Base-by-base conservation (phyloP, 2,329 filamentous ascomycete genomes). In the Penicillium sp. region DNA sequence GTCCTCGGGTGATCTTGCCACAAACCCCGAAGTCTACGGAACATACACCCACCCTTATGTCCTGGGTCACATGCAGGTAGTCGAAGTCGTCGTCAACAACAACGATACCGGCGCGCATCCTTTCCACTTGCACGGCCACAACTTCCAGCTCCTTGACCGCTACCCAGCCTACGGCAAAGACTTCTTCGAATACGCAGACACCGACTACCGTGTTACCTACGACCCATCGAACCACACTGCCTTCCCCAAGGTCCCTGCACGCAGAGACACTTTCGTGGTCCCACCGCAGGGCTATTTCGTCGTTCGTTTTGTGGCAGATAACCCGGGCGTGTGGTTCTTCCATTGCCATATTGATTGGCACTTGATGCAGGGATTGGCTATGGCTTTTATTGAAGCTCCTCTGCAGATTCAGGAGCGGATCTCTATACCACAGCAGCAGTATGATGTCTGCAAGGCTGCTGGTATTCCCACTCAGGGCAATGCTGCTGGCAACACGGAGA, bases 321-420 rank as follows among this genome's bases (percentile, higher is more conserved):
- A 78, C 57, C 76, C 76, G 3, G 76, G 84, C 39, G 78, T 89
- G 22, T 90, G 86, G 87, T 73, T 89, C 5, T 90, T 92, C 76
- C 89, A 92, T 74, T 93, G 90, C 74, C 90, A 93, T 71, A 88
- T 93, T 53, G 88, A 90, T 69, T 93, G 88, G 89, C 89, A 91
- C 69, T 79, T 90, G 57, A 76, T 82, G 1, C 85, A 85, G 4
- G 89, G 89, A 16, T 79, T 91, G 4, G 78, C 85, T 3, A 83
- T 85, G 22, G 86, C 85, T 1, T 82, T 90, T 61, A 73, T 89
- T 58, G 87, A 89, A 72, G 82, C 84, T 0, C 87, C 87, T 0
- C 68, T 81, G 3, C 81, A 85, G 19, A 69, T 95, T 0, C 89
- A 92, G 67, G 73, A 82, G 46, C 31, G 27, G 58, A 64, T 89